Evolutionary conservation across 352 stramenopile genomes (phyloP).

Genomic region (Phytophthora hybrid): DNA sequence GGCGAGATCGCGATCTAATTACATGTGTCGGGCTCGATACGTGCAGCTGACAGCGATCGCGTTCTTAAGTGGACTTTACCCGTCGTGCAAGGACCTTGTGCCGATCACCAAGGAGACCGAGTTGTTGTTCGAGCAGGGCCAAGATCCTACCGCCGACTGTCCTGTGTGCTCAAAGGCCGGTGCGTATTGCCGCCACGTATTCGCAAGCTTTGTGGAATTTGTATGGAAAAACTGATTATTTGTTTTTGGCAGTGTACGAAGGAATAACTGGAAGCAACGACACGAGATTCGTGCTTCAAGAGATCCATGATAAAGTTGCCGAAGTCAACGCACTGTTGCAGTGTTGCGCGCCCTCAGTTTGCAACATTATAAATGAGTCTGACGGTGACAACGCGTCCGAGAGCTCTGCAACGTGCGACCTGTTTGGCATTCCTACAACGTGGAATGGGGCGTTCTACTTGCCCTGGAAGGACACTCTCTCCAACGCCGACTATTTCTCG

Average conservation of each 20-base stretch:
- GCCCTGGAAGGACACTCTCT: conserved; percentile 80
- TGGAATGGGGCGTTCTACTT: conserved; percentile 84
- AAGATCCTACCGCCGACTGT: conserved; percentile 72
- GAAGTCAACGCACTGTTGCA: conserved; percentile 71
- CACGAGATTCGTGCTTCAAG: conserved; percentile 63
- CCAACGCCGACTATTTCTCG: conserved; percentile 75
- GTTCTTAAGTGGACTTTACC: conserved; percentile 67
- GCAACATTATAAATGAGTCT: conserved; percentile 22
- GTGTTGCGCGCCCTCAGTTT: conserved; percentile 68
- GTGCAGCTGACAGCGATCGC: conserved; percentile 66
- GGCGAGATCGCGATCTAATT: background rate
- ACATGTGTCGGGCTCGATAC: background rate
- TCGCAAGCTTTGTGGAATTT: background rate
- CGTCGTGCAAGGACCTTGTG: conserved; percentile 58
- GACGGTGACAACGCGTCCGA: background rate
- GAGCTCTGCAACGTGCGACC: conserved; percentile 45
- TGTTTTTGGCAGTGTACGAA: conserved; percentile 57
- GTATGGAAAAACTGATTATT: background rate
- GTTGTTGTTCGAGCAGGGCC: conserved; percentile 79
- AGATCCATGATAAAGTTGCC: conserved; percentile 60
- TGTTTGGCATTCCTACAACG: conserved; percentile 66
- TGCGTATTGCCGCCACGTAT: conserved; percentile 26
- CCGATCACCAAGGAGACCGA: conserved; percentile 65
- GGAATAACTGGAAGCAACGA: conserved; percentile 73
- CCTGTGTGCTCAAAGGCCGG: conserved; percentile 70